Percentiles rank a stretch among this genome's conserved stretches.
These are phyloP conservation scores for Paramyrothecium roridum DNA, from an alignment of 2,329 filamentous ascomycete species.

Conservation along the genomic window DNA sequence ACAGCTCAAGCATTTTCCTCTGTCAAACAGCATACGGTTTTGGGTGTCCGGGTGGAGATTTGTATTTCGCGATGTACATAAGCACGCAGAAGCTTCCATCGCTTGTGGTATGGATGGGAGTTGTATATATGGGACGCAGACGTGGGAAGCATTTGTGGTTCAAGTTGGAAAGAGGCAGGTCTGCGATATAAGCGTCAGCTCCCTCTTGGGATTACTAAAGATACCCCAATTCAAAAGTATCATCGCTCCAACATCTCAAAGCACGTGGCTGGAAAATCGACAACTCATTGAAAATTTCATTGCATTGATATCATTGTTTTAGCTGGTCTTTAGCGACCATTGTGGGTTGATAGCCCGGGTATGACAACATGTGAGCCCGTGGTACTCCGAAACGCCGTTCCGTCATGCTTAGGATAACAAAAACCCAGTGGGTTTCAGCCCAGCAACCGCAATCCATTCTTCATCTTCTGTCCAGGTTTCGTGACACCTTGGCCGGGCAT, in stretches of 20 bases:
- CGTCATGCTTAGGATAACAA: not conserved
- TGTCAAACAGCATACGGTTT: not conserved
- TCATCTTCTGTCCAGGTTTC: conserved; percentile 65
- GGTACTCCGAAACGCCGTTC: not conserved
- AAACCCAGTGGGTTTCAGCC: conserved; percentile 36
- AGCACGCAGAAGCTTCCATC: not conserved
- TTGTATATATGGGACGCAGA: too few relatives aligned
- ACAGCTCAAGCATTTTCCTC: not conserved
- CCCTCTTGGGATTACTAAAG: not conserved
- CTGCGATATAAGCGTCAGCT: not conserved
- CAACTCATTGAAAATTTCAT: too few relatives aligned
- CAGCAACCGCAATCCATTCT: conserved; percentile 59
- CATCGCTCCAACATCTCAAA: not conserved
- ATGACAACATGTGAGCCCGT: not conserved
- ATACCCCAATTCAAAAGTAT: not conserved
- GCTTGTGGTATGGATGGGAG: too few relatives aligned
- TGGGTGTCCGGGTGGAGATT: not conserved
- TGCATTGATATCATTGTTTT: too few relatives aligned
- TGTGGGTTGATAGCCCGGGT: not conserved
- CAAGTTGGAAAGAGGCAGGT: not conserved
- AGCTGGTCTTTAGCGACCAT: too few relatives aligned
- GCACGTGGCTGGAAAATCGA: too few relatives aligned
- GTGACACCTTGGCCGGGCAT: conserved; percentile 49
- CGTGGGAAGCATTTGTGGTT: too few relatives aligned
- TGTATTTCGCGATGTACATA: not conserved